Evolutionary conservation across 2,329 filamentous ascomycete species (phyloP).

Genomic region (Cordyceps pruinosa): DNA sequence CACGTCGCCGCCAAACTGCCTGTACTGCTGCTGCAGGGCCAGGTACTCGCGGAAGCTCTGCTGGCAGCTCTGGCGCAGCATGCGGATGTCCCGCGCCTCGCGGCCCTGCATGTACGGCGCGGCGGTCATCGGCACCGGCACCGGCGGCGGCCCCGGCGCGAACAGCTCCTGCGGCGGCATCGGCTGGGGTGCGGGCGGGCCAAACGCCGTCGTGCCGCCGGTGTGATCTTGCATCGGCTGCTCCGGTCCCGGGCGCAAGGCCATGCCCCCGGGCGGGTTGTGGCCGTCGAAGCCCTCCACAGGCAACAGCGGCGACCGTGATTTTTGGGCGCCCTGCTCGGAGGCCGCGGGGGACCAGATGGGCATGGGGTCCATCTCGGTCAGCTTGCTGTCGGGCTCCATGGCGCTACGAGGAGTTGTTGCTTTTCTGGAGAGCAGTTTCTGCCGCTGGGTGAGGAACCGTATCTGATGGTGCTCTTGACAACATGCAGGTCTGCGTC

Average conservation of each 20-base stretch:
- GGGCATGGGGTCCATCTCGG: conserved; percentile 4
- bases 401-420: neutral
- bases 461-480: neutral
- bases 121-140: neutral
- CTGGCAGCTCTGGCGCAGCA: conserved; percentile 29
- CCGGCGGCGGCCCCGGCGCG: conserved; percentile 1
- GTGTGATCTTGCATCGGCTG: conserved; percentile 18
- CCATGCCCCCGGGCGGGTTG: conserved; percentile 9
- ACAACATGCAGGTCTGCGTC: neutral
- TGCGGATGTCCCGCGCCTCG: conserved; percentile 22
- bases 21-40: conserved; percentile 25
- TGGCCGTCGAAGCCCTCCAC: neutral
- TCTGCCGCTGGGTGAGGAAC: neutral
- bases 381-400: neutral
- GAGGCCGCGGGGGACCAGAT: conserved; percentile 1
- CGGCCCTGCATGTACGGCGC: neutral
- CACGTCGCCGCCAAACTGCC: conserved; percentile 22
- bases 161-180: conserved; percentile 25
- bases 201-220: conserved; percentile 14
- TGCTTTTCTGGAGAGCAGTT: neutral
- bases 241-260: conserved; percentile 17
- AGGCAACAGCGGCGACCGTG: neutral
- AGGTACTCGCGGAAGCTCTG: conserved; percentile 31
- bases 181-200: conserved; percentile 8
- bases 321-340: neutral